A percentile compares a stretch with the other conserved stretches of the same genome.
Evolutionary conservation across 2,329 filamentous ascomycete species (phyloP).

Genomic region (Penicillium janthinellum): DNA sequence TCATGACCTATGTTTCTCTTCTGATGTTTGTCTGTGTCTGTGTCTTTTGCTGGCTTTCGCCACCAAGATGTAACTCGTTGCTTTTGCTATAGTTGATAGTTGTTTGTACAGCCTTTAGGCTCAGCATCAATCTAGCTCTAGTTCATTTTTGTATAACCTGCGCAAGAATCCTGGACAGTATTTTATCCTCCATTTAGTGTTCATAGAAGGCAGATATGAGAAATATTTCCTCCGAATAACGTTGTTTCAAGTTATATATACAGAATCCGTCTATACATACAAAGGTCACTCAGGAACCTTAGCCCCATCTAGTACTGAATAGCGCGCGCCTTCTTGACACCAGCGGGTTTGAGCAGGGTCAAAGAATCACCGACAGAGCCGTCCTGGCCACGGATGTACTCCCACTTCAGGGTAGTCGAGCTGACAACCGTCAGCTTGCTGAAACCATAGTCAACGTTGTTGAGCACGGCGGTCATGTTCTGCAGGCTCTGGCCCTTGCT

Average conservation of each 20-base stretch:
- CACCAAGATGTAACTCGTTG: no score
- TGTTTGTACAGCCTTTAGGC: no score
- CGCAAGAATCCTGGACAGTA: no score
- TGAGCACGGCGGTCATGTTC: constrained; percentile 50
- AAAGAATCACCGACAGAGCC: constrained; percentile 43
- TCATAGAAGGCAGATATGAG: no score
- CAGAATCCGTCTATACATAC: background rate
- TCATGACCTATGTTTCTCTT: no score
- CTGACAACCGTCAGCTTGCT: constrained; percentile 50
- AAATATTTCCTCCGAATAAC: background rate
- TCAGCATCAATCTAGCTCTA: no score
- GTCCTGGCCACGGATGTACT: constrained; percentile 50
- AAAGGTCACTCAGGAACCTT: constrained; percentile 43
- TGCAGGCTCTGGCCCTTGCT: constrained; percentile 34
- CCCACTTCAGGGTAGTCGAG: constrained; percentile 46
- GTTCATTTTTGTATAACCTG: no score
- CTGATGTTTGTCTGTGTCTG: no score
- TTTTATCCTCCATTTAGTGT: no score
- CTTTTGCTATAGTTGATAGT: no score
- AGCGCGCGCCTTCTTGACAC: constrained; percentile 37
- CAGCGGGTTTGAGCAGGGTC: constrained; percentile 35
- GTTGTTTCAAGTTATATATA: background rate
- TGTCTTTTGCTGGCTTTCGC: no score
- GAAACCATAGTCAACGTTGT: constrained; percentile 53
- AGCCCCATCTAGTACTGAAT: constrained; percentile 56